These are phyloP conservation scores for Daldinia decipiens DNA, from an alignment of 495 filamentous ascomycete species.

Conservation along the genomic window DNA sequence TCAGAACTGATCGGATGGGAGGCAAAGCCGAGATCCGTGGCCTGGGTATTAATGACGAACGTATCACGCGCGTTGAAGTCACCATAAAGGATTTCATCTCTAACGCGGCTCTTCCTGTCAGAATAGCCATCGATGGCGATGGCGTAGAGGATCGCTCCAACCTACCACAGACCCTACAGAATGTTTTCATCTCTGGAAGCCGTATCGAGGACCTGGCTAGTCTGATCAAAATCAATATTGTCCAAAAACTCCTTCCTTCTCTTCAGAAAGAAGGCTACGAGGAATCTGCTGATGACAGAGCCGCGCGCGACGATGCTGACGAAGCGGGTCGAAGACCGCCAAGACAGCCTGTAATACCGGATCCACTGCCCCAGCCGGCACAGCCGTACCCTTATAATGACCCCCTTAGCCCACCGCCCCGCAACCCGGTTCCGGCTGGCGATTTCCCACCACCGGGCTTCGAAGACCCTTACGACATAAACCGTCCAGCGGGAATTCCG, in stretches of 20 bases:
- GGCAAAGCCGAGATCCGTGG: conserved; percentile 84
- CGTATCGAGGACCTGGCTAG: conserved; percentile 74
- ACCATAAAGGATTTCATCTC: conserved; percentile 79
- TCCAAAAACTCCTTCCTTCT: conserved; percentile 80
- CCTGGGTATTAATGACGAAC: conserved; percentile 80
- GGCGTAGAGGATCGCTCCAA: conserved; percentile 57
- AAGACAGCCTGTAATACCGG: conserved; percentile 43
- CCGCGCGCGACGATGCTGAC: conserved; percentile 47
- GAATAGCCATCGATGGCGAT: conserved; percentile 53
- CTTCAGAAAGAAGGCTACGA: conserved; percentile 81
- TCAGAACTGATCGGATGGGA: conserved; percentile 85
- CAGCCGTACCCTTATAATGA: conserved; percentile 66
- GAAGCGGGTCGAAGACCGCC: conserved; percentile 58
- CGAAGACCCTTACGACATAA: conserved; percentile 91
- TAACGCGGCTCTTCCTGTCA: conserved; percentile 57
- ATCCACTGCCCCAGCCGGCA: conserved; percentile 56
- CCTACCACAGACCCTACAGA: conserved; percentile 61
- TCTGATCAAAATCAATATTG: conserved; percentile 77
- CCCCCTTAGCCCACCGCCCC: conserved; percentile 70
- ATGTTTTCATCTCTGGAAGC: conserved; percentile 76
- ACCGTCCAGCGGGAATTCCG: conserved; percentile 68
- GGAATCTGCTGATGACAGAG: conserved; percentile 58
- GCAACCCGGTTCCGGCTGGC: conserved; percentile 73
- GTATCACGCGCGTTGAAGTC: conserved; percentile 80
- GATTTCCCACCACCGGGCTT: conserved; percentile 90